Conservation (phyloP, 1,284 basidiomycete genomes). For the Cystobasidium sp. region DNA sequence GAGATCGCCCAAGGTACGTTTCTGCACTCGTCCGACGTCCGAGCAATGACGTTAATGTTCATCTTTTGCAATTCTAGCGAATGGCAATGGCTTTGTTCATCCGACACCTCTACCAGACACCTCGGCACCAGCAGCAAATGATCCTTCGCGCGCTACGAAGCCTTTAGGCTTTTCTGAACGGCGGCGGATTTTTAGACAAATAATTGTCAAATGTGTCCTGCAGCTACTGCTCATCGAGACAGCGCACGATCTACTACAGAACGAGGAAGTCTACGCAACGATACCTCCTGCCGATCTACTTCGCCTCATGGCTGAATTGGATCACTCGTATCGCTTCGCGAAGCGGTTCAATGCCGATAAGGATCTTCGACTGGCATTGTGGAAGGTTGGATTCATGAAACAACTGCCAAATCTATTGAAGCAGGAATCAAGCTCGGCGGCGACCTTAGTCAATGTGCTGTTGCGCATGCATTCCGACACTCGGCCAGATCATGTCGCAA, state of each 20-base stretch:
- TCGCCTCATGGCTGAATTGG: slow-evolving; percentile 89
- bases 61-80: no score
- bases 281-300: slow-evolving; percentile 94
- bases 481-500: slow-evolving; percentile 78
- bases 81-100: slow-evolving; percentile 35
- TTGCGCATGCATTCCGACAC: slow-evolving; percentile 92
- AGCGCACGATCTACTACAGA: slow-evolving; percentile 91
- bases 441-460: slow-evolving; percentile 90
- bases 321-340: slow-evolving; percentile 97
- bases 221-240: slow-evolving; percentile 97
- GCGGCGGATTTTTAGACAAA: slow-evolving; percentile 93
- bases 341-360: slow-evolving; percentile 98
- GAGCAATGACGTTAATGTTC: no score
- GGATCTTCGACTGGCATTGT: slow-evolving; percentile 91
- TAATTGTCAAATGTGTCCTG: slow-evolving; percentile 99
- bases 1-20: slow-evolving; percentile 56
- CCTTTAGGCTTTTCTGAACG: slow-evolving; percentile 64
- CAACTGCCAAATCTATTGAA: slow-evolving; percentile 97
- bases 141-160: slow-evolving; percentile 18
- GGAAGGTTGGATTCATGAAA: slow-evolving; percentile 99
- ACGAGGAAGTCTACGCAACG: slow-evolving; percentile 85
- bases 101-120: slow-evolving; percentile 64
- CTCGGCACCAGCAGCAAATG: slow-evolving; percentile 59
- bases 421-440: slow-evolving; percentile 95
- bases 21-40: no score